Evolutionary conservation across 1,284 basidiomycete genomes (phyloP).

Genomic region (Cryptococcus depauperatus): DNA sequence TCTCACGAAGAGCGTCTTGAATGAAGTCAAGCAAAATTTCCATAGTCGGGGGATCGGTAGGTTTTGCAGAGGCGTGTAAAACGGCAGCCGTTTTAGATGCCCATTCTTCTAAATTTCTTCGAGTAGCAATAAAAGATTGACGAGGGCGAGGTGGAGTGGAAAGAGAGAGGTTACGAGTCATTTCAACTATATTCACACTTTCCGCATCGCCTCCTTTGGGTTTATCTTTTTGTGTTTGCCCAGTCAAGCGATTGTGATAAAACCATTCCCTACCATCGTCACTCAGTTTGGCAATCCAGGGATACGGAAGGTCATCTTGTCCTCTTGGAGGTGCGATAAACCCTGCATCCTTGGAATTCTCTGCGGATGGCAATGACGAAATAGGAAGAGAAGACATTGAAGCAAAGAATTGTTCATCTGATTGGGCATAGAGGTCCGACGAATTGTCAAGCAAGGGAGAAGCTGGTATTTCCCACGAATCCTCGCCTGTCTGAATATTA

Average conservation of each 20-base stretch:
- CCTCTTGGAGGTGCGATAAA: slow-evolving; percentile 37
- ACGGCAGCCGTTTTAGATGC: slow-evolving; percentile 15
- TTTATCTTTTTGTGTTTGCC: slow-evolving; percentile 52
- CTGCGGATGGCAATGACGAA: background rate
- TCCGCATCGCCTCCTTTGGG: slow-evolving; percentile 13
- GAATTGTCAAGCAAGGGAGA: slow-evolving; percentile 42
- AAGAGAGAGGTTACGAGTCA: slow-evolving; percentile 8
- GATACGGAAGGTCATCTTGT: slow-evolving; percentile 58
- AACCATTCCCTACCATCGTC: slow-evolving; percentile 78
- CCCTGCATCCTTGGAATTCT: no score
- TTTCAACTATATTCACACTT: slow-evolving; percentile 4
- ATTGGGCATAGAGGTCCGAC: background rate
- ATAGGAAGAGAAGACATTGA: background rate
- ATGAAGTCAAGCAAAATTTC: slow-evolving; percentile 25
- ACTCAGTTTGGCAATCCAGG: slow-evolving; percentile 68
- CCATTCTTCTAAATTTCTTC: slow-evolving; percentile 23
- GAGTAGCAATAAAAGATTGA: slow-evolving; percentile 16
- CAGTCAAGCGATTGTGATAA: slow-evolving; percentile 66
- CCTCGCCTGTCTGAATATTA: slow-evolving; percentile 82
- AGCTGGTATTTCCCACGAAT: slow-evolving; percentile 68
- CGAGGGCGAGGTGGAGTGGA: slow-evolving; percentile 11
- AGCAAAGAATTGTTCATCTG: slow-evolving; percentile 11
- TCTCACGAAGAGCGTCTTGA: slow-evolving; percentile 29
- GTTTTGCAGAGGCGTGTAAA: slow-evolving; percentile 13
- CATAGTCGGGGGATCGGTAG: slow-evolving; percentile 16